Percentiles rank a stretch among this genome's conserved stretches.
These are phyloP conservation scores for Kurtzmaniella quercitrusa DNA, from an alignment of 1,139 yeast species.

Conservation along the genomic window DNA sequence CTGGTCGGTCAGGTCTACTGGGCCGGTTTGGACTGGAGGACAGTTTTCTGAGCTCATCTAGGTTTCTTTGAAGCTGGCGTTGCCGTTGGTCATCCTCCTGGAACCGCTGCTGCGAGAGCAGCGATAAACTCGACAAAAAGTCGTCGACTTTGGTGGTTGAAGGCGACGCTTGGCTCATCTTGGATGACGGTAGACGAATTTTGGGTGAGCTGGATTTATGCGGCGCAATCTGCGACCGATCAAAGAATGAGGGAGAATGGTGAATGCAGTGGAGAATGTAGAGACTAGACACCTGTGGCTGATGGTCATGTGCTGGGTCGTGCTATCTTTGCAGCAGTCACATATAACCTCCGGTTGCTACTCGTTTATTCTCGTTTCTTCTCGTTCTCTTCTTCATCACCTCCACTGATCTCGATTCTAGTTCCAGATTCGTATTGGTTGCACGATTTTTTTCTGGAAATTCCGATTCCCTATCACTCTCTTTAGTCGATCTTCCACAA, in stretches of 20 bases:
- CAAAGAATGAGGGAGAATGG: not conserved
- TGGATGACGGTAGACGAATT: not conserved
- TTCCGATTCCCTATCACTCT: too few relatives aligned
- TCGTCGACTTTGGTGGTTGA: slow-evolving; percentile 29
- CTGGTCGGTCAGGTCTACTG: slow-evolving; percentile 2
- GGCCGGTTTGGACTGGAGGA: slow-evolving; percentile 18
- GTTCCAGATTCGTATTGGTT: too few relatives aligned
- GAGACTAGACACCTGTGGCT: too few relatives aligned
- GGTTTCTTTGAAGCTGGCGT: slow-evolving; percentile 25
- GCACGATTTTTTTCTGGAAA: too few relatives aligned
- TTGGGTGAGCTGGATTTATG: not conserved
- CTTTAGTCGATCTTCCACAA: too few relatives aligned
- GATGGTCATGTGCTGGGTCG: too few relatives aligned
- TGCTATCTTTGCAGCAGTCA: too few relatives aligned
- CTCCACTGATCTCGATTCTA: too few relatives aligned
- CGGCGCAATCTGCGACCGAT: not conserved
- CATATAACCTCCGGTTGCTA: too few relatives aligned
- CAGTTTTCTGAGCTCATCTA: slow-evolving; percentile 25
- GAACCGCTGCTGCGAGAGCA: slow-evolving; percentile 28
- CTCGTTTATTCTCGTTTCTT: too few relatives aligned
- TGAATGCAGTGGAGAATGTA: not conserved
- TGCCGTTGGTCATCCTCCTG: slow-evolving; percentile 31
- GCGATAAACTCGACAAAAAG: slow-evolving; percentile 29
- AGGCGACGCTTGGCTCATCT: slow-evolving; percentile 16
- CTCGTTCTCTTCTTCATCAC: too few relatives aligned